Base-by-base conservation (phyloP, 2,329 filamentous ascomycete genomes). In the Calonectria leucothoes region DNA sequence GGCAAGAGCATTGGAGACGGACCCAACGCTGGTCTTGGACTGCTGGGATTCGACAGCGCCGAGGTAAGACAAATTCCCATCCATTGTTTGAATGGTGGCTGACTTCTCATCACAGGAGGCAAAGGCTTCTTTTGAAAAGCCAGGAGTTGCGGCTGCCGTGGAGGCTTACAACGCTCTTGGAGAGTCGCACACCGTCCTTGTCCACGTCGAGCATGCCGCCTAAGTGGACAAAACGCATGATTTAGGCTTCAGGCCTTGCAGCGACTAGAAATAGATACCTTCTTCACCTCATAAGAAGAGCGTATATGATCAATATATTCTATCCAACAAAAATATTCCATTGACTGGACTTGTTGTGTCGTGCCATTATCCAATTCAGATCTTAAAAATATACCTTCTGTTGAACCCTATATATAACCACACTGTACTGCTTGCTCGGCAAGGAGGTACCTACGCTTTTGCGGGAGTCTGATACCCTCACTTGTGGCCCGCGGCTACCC, bases 31-130 rank as follows among this genome's bases (percentile, higher is more conserved):
- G 73, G 73, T 2, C 8, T 74, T 1, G 73, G 27, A 0, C 15
- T 74, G 14, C 3, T 73, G 37, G 73, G 63, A 15, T 74, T 66
- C 66, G 63, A 74, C 5, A 74, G 55, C 17, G 23, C 73, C 4
- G 70, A 73, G 66, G 73, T 74, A 69, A 6, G 8, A 48, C 7
- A 0, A 3, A 17, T 23, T 25, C 2, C 29, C 17, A 12, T 12
- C 29, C 4, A 31, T 48, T 20, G 2, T n/a, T 45, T 3, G 23
- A 42, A 17, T 29, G 42, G 27, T 51, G 14, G 31, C n/a, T 35
- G n/a, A 39, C 68, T 15, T 48, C 11, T 8, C 14, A 2, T 15
- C 33, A 7, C 39, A 74, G 73, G 73, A 74, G 27, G 61, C 39
- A 3, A 67, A 39, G 23, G 66, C 29, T 0, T 70, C 73, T 20